These are phyloP conservation scores for Batkoa obscura DNA, from an alignment of 371 early-diverging fungal genomes.

Conservation along the genomic window DNA sequence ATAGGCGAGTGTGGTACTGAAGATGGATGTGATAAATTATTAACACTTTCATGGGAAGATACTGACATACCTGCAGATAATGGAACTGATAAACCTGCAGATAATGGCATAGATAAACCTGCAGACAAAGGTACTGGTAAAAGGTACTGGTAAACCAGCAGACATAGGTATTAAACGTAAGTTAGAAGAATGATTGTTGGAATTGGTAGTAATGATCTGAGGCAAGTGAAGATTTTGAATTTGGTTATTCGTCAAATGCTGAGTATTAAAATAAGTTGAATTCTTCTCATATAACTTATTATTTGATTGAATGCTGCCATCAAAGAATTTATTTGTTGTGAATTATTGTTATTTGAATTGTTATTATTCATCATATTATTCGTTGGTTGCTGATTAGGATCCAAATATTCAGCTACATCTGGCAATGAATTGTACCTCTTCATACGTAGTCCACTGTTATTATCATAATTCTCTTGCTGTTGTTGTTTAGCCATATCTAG, in stretches of 20 bases:
- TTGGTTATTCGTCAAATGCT: not conserved
- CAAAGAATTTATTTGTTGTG: not conserved
- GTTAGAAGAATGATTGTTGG: no score
- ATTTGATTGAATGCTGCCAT: not conserved
- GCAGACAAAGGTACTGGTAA: no score
- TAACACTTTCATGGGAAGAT: no score
- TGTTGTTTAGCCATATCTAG: no score
- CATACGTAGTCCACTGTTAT: not conserved
- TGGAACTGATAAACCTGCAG: no score
- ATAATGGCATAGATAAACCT: no score
- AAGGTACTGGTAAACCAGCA: no score
- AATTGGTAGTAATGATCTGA: not conserved
- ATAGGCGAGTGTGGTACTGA: no score
- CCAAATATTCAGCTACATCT: not conserved
- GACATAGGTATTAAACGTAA: no score
- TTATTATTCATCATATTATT: not conserved
- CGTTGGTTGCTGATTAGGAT: not conserved
- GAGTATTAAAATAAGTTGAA: not conserved
- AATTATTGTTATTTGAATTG: not conserved
- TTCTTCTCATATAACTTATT: not conserved
- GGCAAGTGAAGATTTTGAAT: not conserved
- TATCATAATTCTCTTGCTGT: no score
- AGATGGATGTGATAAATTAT: no score
- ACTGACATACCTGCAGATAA: no score
- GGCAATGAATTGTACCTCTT: conserved; percentile 1